Evolutionary conservation across 768 basidiomycete species (phyloP), one percentile per base, ranked within the genome.

Genomic region (Cystofilobasidium bisporidii): DNA sequence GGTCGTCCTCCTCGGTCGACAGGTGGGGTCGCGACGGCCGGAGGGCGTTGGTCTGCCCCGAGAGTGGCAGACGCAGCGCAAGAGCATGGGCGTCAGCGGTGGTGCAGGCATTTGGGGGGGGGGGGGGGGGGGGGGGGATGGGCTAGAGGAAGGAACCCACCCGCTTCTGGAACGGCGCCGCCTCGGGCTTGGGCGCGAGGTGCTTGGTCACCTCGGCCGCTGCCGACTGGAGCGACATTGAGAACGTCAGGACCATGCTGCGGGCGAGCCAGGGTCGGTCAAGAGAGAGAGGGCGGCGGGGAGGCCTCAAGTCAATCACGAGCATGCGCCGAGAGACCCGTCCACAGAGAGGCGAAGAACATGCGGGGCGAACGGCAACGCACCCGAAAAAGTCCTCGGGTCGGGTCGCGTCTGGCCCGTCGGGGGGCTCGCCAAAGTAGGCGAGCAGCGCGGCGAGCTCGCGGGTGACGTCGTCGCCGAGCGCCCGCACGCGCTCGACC

Each of bases 401-500:
- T 72, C 86, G 89, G 3, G 82, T 81, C 0, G 84, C 80, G 20
- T 89, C 84, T 0, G 83, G 79, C 5, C 83, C 79, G 61, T 85
- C 82, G 1, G 84, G 82, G 63, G 81, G 81, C 74, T 94, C 90
- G 8, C 91, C 91, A 73, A 86, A 94, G 78, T 87, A 96, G 0
- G 72, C 67, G 10, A 89, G 78, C 30, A 91, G 70, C 3, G 81
- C 80, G 26, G 78, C 78, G 5, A 93, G 76, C 65, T 91, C 88
- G 5, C 72, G 75, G 26, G 85, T 83, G 24, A 94, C 76, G 2
- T 81, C 76, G 1, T 67, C 69, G 3, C 82, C 81, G 82, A 89
- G 83, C 26, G 82, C 81, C 73, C 82, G 81, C 53, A 97, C 76
- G 0, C 86, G 86, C n/a, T 83, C 80, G 6, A 93, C 81, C 3